A percentile compares a stretch with the other conserved stretches of the same genome.
These are phyloP conservation scores for Pseudozyma sp. DNA, from an alignment of 1,284 basidiomycete species.

Conservation along the genomic window DNA sequence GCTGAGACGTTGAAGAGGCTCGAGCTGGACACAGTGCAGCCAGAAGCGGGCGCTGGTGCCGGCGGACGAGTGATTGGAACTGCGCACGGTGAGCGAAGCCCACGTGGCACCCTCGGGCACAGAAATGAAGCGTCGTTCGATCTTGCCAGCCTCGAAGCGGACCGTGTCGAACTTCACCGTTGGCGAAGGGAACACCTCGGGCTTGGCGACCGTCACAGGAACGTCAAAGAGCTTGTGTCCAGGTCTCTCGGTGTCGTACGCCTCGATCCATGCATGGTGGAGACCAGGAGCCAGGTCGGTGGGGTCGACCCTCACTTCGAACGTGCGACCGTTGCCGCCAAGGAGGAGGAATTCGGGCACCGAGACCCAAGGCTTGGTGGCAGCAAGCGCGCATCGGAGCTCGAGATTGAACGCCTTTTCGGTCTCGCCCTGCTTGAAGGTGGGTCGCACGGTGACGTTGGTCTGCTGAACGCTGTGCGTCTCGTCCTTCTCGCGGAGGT, in stretches of 20 bases:
- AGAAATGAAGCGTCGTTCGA: constrained; percentile 64
- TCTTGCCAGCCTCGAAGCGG: constrained; percentile 60
- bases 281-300: constrained; percentile 63
- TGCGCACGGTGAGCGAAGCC: constrained; percentile 66
- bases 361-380: constrained; percentile 64
- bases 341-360: constrained; percentile 65
- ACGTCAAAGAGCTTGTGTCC: constrained; percentile 65
- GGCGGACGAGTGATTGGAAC: constrained; percentile 56
- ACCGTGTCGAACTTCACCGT: constrained; percentile 53
- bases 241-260: constrained; percentile 60
- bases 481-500: constrained; percentile 66
- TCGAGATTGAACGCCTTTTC: constrained; percentile 65
- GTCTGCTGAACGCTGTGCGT: constrained; percentile 62
- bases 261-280: constrained; percentile 64
- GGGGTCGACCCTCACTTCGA: constrained; percentile 68
- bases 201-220: constrained; percentile 69
- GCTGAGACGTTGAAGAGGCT: constrained; percentile 62
- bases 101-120: constrained; percentile 69
- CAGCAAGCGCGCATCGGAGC: constrained; percentile 56
- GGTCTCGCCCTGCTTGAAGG: constrained; percentile 62
- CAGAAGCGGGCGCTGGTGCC: constrained; percentile 67
- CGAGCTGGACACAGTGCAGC: constrained; percentile 68
- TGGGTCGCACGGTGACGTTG: constrained; percentile 63
- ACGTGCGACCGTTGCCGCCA: constrained; percentile 67
- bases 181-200: constrained; percentile 52